These are phyloP conservation scores for Pisolithus marmoratus DNA, from an alignment of 768 basidiomycete species.

Conservation along the genomic window DNA sequence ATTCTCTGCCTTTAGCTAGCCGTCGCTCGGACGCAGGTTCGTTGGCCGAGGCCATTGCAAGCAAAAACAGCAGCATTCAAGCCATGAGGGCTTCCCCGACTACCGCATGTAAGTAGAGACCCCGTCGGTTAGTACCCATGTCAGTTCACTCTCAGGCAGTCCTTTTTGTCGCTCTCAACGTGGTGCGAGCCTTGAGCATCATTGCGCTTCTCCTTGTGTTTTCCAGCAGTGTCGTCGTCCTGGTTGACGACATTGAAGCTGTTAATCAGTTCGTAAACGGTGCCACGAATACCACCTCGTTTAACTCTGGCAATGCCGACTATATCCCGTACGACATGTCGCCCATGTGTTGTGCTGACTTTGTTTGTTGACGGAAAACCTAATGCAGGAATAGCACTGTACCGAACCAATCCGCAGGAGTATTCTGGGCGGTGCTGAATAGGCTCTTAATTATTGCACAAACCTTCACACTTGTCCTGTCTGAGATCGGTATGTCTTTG, in stretches of 20 bases:
- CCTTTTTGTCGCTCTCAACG: slow-evolving; percentile 73
- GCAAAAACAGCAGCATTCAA: background rate
- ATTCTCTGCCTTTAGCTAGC: background rate
- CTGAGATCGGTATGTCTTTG: slow-evolving; percentile 33
- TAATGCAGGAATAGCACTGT: slow-evolving; percentile 64
- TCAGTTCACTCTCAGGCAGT: slow-evolving; percentile 20
- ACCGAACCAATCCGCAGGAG: slow-evolving; percentile 89
- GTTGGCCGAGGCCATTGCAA: background rate
- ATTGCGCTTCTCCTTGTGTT: slow-evolving; percentile 78
- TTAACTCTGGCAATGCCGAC: slow-evolving; percentile 53
- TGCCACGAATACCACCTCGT: slow-evolving; percentile 32
- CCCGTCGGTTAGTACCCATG: background rate
- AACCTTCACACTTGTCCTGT: slow-evolving; percentile 60
- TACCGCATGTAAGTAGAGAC: background rate
- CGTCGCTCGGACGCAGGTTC: background rate
- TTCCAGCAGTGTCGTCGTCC: slow-evolving; percentile 63
- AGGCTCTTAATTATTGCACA: slow-evolving; percentile 83
- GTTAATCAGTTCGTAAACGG: slow-evolving; percentile 57
- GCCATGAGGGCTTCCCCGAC: background rate
- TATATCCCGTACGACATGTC: slow-evolving; percentile 64
- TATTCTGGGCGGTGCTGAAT: slow-evolving; percentile 87
- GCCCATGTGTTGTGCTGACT: background rate
- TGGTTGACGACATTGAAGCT: slow-evolving; percentile 71
- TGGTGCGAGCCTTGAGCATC: slow-evolving; percentile 68
- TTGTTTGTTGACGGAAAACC: background rate